Base-by-base conservation (phyloP, 2,329 filamentous ascomycete genomes). In the Botrytis medusae region DNA sequence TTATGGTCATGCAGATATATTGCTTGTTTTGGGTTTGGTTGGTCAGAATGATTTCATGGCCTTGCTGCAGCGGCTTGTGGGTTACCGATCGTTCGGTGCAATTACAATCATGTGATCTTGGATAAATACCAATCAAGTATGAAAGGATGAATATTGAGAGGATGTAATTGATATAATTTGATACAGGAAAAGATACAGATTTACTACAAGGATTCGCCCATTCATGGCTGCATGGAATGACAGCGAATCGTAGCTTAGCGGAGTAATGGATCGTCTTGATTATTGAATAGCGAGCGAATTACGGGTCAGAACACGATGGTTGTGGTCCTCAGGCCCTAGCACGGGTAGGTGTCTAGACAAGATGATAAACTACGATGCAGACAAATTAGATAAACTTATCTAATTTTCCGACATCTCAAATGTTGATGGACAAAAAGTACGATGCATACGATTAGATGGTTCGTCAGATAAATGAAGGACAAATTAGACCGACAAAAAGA, bases 1-100 rank as follows among this genome's bases (percentile, higher is more conserved):
- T 60, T 68, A 68, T 72, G 60, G 51, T 68, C 51, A 72, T 72
- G 70, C 70, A 60, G 22, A 72, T 68, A 68, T 60, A 54, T 68
- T 57, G 44, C 70, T 68, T 72, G 32, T 46, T 72, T 25, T 68
- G 48, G 25, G 29, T 68, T 67, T 72, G 70, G 62, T 72, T 72
- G 70, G 70, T 48, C 40, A 68, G 51, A 32, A 68, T 42, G 51
- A 48, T 68, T 68, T 68, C n/a, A 40, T 68, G 64, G 70, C 62
- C 32, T 67, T 72, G 51, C 61, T 72, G 70, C 70, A 72, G 62
- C 69, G 61, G 63, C 37, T 72, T 72, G 54, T 68, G 54, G 70
- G 70, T 62, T 68, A 72, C 70, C 70, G 62, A 37, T 46, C 54
- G 48, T 34, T 68, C 70, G 70, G 70, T 68, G 62, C 48, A 68